Evolutionary conservation across 2,329 filamentous ascomycete species (phyloP), one percentile per base, ranked within the genome.

Genomic region (Ampelomyces quisqualis): DNA sequence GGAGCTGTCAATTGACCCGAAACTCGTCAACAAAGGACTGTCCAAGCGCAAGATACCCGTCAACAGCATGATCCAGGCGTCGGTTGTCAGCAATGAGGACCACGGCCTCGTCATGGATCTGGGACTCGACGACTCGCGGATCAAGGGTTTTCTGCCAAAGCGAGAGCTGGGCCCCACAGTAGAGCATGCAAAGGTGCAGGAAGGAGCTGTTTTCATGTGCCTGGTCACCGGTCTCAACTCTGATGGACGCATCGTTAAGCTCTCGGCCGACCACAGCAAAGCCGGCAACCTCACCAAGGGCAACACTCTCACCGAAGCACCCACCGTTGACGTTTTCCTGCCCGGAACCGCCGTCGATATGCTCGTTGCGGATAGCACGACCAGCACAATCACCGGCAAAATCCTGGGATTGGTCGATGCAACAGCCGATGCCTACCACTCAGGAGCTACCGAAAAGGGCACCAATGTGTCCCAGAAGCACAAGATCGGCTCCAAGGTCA

Each of bases 101-200:
- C 90, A 95, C 61, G 93, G 93, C 47, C 79, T 93, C 43, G 81
- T 97, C 40, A 95, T 98, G 89, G 89, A 96, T 55, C 71, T 97
- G 24, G 89, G 89, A 13, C 74, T 97, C 5, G 76, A 82, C 23
- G 80, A 82, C 38, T 72, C 77, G 21, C 77, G 80, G 24, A 67
- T 90, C 37, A 84, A 83, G 49, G 93, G 88, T 2, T 98, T 98
- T 70, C 77, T 98, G 61, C 81, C 89, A 4, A 86, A 85, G 47
- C 89, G 86, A 61, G 90, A 96, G 63, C 73, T 96, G 13, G 86
- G 88, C 34, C 65, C 79, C 20, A 76, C 74, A 30, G 73, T 86
- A 13, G 73, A 84, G 4, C 77, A 87, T 48, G 77, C 83, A 11
- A 78, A 80, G 35, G 75, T 96, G 30, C 85, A 90, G 64, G 85